Evolutionary conservation across 345 rosid genomes (phyloP).

Genomic region (Limnanthes douglasii): DNA sequence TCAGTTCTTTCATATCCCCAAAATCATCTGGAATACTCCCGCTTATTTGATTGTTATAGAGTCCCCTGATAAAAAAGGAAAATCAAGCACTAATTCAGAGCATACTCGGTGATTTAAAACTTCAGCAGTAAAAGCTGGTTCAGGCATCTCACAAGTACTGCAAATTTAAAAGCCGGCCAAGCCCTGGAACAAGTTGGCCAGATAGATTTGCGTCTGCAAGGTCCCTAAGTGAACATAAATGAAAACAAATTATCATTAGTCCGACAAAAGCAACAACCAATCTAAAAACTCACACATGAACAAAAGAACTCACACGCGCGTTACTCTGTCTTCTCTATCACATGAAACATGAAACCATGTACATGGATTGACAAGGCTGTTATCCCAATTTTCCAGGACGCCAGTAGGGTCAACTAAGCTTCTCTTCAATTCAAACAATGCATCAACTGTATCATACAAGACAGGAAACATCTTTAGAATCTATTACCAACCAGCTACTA

Average conservation of each 20-base stretch:
- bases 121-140: conserved; percentile 1
- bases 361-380: background rate
- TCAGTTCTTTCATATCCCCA: too few relatives aligned
- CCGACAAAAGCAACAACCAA: background rate
- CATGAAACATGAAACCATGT: background rate
- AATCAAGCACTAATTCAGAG: background rate
- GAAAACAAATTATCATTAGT: background rate
- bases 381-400: background rate
- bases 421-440: background rate
- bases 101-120: background rate
- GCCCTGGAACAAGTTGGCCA: conserved; percentile 48
- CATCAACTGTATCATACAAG: background rate
- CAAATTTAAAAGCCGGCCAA: conserved; percentile 15
- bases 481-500: background rate
- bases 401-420: background rate
- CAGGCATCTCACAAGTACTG: too few relatives aligned
- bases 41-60: conserved; percentile 29
- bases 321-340: background rate
- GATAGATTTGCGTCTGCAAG: conserved; percentile 59
- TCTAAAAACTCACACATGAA: background rate
- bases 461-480: background rate
- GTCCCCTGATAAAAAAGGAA: conserved; percentile 32
- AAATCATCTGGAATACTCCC: conserved; percentile 42
- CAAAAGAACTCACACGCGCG: too few relatives aligned
- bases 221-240: conserved; percentile 17